These are phyloP conservation scores for Metschnikowia lochheadii DNA, from an alignment of 805 yeast genomes.

Conservation along the genomic window DNA sequence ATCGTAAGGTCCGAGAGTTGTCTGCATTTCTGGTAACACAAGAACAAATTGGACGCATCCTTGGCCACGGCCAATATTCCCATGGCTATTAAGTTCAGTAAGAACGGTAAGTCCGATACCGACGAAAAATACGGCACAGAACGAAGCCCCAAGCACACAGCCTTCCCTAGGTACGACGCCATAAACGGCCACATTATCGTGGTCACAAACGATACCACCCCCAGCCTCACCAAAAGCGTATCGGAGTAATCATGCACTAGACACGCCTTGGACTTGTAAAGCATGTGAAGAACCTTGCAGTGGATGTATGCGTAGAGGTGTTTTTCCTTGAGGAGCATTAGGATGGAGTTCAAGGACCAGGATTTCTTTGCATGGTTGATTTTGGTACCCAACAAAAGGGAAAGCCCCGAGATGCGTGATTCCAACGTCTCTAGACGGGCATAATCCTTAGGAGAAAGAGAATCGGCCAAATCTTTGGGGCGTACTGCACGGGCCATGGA, in stretches of 20 bases:
- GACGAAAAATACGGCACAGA: slow-evolving; percentile 8
- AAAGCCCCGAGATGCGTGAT: slow-evolving; percentile 8
- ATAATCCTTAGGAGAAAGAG: slow-evolving; percentile 12
- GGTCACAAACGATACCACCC: slow-evolving; percentile 26
- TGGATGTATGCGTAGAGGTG: slow-evolving; percentile 1
- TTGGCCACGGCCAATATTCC: slow-evolving; percentile 31
- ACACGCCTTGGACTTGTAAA: slow-evolving; percentile 30
- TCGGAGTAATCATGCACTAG: slow-evolving; percentile 32
- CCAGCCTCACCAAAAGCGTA: slow-evolving; percentile 21
- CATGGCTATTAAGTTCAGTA: slow-evolving; percentile 32
- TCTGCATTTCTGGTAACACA: slow-evolving; percentile 26
- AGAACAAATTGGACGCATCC: slow-evolving; percentile 28
- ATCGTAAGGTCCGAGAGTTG: slow-evolving; percentile 28
- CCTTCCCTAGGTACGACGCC: slow-evolving; percentile 30
- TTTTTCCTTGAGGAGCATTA: slow-evolving; percentile 5
- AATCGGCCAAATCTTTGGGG: slow-evolving; percentile 35
- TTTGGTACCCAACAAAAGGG: slow-evolving; percentile 7
- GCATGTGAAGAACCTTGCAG: slow-evolving; percentile 15
- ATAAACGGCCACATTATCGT: slow-evolving; percentile 40
- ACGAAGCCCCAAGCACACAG: slow-evolving; percentile 16
- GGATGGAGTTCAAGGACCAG: neutral
- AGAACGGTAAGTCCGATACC: slow-evolving; percentile 20
- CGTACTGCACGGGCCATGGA: slow-evolving; percentile 23
- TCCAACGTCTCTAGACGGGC: slow-evolving; percentile 15
- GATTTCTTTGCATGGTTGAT: neutral